Evolutionary conservation across 176 grass and related monocot species (phyloP).

Genomic region (Otatea glauca): DNA sequence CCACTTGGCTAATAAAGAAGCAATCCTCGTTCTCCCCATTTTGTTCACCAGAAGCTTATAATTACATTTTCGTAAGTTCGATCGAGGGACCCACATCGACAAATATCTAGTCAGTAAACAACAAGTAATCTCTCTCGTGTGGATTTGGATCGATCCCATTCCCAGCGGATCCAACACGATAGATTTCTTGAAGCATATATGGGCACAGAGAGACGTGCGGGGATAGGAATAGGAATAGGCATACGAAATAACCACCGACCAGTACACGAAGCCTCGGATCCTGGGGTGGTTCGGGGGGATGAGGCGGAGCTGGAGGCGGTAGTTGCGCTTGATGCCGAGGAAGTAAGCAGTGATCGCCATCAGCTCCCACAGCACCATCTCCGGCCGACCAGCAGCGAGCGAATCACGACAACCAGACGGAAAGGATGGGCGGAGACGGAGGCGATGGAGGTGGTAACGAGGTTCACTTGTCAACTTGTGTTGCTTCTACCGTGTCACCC

Average conservation of each 20-base stretch:
- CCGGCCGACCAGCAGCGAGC: neutral
- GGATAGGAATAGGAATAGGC: neutral
- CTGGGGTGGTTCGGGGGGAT: slow-evolving; percentile 71
- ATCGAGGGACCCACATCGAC: too few relatives aligned
- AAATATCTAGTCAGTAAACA: too few relatives aligned
- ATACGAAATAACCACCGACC: neutral
- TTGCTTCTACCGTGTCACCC: too few relatives aligned
- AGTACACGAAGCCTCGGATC: slow-evolving; percentile 70
- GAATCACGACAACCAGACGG: neutral
- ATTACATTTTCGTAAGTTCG: too few relatives aligned
- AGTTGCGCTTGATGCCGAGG: slow-evolving; percentile 77
- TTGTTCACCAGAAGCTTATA: too few relatives aligned
- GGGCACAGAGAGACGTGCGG: neutral
- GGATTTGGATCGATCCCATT: neutral
- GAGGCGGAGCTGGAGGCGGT: slow-evolving; percentile 84
- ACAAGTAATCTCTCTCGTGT: neutral
- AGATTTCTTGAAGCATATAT: neutral
- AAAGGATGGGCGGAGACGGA: neutral
- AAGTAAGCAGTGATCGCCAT: slow-evolving; percentile 96
- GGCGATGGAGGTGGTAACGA: neutral
- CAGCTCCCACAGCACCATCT: slow-evolving; percentile 96
- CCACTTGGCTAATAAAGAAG: too few relatives aligned
- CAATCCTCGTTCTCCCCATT: too few relatives aligned
- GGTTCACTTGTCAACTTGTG: too few relatives aligned
- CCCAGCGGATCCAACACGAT: neutral